These are phyloP conservation scores for Colletotrichum australisinense DNA, from an alignment of 2,329 filamentous ascomycete genomes.

Conservation along the genomic window DNA sequence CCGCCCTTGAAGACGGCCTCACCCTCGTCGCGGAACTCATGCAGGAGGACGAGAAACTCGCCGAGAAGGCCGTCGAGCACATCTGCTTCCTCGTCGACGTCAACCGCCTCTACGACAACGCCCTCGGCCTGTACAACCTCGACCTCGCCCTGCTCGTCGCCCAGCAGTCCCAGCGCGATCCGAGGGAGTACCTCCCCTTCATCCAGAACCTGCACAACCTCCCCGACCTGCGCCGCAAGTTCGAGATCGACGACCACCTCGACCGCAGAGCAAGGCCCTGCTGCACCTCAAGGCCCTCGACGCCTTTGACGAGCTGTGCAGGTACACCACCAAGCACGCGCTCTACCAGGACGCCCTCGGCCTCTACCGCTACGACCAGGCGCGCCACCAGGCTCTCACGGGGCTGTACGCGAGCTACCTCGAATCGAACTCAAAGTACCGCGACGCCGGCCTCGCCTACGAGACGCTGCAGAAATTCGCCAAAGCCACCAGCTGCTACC, in stretches of 20 bases:
- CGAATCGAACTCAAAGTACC: constrained; percentile 78
- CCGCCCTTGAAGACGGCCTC: constrained; percentile 88
- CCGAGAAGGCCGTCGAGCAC: constrained; percentile 92
- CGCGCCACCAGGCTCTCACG: constrained; percentile 76
- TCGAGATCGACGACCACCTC: constrained; percentile 90
- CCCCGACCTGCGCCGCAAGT: constrained; percentile 76
- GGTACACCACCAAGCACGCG: constrained; percentile 81
- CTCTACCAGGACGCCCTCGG: constrained; percentile 83
- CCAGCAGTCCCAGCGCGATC: constrained; percentile 95
- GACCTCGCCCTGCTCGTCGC: constrained; percentile 91
- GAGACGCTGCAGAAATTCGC: constrained; percentile 83
- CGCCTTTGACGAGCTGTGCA: constrained; percentile 80
- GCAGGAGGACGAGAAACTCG: constrained; percentile 75
- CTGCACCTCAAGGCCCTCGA: constrained; percentile 78
- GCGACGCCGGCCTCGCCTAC: constrained; percentile 90
- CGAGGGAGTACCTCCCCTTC: constrained; percentile 94
- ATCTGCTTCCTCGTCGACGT: constrained; percentile 98
- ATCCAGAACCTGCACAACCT: constrained; percentile 87
- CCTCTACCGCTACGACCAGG: constrained; percentile 84
- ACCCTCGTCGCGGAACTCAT: constrained; percentile 80
- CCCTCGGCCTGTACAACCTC: constrained; percentile 90
- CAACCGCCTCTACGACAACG: constrained; percentile 90
- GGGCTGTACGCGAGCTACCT: constrained; percentile 84
- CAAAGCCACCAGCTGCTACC: constrained; percentile 85
- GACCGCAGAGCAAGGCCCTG: constrained; percentile 79